Evolutionary conservation across 2,329 filamentous ascomycete species (phyloP).

Genomic region (Cordyceps pruinosa): DNA sequence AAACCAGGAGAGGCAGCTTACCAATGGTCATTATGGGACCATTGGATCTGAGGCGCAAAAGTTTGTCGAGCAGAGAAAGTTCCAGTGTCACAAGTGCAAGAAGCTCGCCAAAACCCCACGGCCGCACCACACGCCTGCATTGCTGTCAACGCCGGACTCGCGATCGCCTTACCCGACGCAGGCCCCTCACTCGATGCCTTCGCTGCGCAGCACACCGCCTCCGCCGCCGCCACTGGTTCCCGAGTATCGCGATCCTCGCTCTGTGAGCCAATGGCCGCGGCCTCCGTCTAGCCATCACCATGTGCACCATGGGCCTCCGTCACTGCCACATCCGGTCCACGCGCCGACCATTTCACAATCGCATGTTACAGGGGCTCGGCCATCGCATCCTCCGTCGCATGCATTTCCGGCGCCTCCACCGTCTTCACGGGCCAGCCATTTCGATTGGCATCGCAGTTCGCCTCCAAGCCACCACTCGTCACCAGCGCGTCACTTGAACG

Average conservation of each 20-base stretch:
- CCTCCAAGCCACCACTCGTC: constrained; percentile 45
- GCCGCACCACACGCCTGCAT: constrained; percentile 19
- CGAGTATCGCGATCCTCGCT: constrained; percentile 21
- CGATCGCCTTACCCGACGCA: constrained; percentile 8
- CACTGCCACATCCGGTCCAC: constrained; percentile 13
- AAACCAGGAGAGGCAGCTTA: constrained; percentile 43
- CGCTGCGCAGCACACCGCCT: constrained; percentile 25
- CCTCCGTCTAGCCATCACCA: constrained; percentile 13
- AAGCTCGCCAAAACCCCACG: constrained; percentile 44
- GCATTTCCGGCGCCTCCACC: constrained; percentile 32
- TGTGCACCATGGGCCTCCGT: constrained; percentile 1
- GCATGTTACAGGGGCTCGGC: constrained; percentile 19
- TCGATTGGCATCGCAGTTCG: constrained; percentile 21
- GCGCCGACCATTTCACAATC: neutral
- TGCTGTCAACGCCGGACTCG: constrained; percentile 12
- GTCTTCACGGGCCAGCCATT: neutral
- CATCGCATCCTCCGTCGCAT: constrained; percentile 28
- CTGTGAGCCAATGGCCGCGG: constrained; percentile 15
- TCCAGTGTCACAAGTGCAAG: constrained; percentile 71
- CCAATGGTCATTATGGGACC: constrained; percentile 43
- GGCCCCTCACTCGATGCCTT: constrained; percentile 15
- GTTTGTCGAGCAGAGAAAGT: constrained; percentile 53
- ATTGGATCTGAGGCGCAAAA: constrained; percentile 51
- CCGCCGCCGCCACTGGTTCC: constrained; percentile 16
- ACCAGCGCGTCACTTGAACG: constrained; percentile 43